Base-by-base conservation (phyloP, 2,329 filamentous ascomycete species). In the Tolypocladium endophyticum region DNA sequence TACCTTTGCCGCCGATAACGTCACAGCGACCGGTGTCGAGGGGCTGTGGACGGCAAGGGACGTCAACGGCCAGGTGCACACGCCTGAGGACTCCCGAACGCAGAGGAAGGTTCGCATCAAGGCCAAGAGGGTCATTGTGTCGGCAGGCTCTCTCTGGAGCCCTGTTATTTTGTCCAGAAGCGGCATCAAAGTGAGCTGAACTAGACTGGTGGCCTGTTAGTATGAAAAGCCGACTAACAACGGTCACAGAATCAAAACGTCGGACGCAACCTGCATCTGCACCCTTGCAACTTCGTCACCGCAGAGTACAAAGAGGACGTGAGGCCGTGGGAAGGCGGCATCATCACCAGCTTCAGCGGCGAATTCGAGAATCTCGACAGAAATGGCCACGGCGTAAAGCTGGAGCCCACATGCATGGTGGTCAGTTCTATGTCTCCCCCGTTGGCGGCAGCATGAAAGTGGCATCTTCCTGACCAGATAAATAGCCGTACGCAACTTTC, bases 341-440 rank as follows among this genome's bases (percentile, higher is more conserved):
- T 92, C 65, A 83, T 97, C 61, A 97, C 92, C 0, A 83, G 85
- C 4, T 86, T 92, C 23, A 87, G 90, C 63, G 84, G 81, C 52
- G 85, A 89, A 58, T 90, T 92, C 65, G 89, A 95, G 64, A 88
- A 97, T 65, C 79, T 92, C 0, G 91, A 96, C 70, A 83, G 84
- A 7, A 79, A 86, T 50, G 90, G 91, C 60, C 90, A 97, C 67
- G 93, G 93, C 45, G 80, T 81, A 56, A 96, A 95, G 72, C 77
- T 97, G 35, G 92, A 97, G 77, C 79, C 86, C 12, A 84, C 84
- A 1, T 83, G 82, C 67, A 92, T 94, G 88, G 65, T 85, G 59
- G 80, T 82, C 68, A 67, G 79, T 69, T 47, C 36, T 11, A 52
- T 23, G 20, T 7, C 6, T n/a, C 41, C 23, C 43, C 36, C 12